Conservation (phyloP, 768 basidiomycete species). For the Boletus fagicola region DNA sequence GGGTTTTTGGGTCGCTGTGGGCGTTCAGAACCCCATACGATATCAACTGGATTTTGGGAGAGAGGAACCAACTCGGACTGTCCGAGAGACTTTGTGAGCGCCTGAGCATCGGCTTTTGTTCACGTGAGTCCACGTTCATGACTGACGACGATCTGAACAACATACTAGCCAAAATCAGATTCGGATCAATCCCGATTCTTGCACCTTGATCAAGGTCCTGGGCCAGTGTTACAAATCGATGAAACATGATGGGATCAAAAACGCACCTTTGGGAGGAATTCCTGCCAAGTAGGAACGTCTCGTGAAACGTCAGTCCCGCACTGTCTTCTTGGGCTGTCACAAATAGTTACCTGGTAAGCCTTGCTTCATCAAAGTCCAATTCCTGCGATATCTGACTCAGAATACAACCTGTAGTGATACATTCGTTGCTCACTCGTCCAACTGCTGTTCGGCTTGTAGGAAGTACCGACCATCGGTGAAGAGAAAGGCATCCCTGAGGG, state of each 20-base stretch:
- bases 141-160: conserved; percentile 15
- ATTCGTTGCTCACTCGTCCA: conserved; percentile 61
- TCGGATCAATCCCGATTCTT: conserved; percentile 81
- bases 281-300: conserved; percentile 92
- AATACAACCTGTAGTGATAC: not conserved
- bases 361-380: conserved; percentile 93
- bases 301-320: conserved; percentile 10
- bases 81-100: conserved; percentile 55
- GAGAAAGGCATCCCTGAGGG: conserved; percentile 65
- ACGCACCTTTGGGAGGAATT: conserved; percentile 70
- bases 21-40: conserved; percentile 66
- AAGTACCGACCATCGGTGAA: conserved; percentile 98
- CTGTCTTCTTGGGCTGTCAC: conserved; percentile 5
- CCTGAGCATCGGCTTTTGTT: conserved; percentile 59
- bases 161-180: conserved; percentile 64
- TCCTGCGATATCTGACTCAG: conserved; percentile 40
- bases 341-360: conserved; percentile 65
- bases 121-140: not conserved
- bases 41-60: conserved; percentile 71
- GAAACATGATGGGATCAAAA: not conserved
- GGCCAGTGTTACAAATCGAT: not conserved
- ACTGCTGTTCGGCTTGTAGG: conserved; percentile 85
- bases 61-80: conserved; percentile 69
- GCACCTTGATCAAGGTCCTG: conserved; percentile 62
- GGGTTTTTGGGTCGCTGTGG: conserved; percentile 67